Percentiles rank a stretch among this genome's conserved stretches.
phyloP scores from a whole-genome alignment of 225 moss, liverwort and hornwort species.

The Lunularia cruciata region DNA sequence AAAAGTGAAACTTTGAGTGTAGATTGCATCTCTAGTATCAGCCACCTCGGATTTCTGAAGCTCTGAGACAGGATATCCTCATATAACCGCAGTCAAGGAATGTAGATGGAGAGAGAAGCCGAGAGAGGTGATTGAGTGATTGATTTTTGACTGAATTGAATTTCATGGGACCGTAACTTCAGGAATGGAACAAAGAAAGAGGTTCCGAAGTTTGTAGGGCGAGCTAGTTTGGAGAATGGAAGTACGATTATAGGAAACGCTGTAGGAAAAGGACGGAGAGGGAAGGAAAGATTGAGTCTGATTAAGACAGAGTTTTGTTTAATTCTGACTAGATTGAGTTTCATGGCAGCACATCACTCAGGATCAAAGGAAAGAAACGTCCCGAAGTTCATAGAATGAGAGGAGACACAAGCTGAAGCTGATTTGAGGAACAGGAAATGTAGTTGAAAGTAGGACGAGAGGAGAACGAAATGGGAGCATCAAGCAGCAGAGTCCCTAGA shows the following conservation, averaged over 20 bases:
- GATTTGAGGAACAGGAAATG: background rate
- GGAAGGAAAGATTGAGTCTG: too few species aligned
- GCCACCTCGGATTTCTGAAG: too few species aligned
- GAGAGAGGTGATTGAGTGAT: background rate
- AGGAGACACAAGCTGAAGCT: background rate
- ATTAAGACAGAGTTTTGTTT: too few species aligned
- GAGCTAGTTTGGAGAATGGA: too few species aligned
- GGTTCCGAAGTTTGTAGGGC: background rate
- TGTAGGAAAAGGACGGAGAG: too few species aligned
- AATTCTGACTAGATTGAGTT: too few species aligned
- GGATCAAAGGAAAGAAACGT: too few species aligned
- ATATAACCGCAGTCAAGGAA: background rate
- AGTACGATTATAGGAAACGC: too few species aligned
- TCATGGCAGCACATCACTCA: too few species aligned
- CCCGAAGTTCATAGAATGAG: too few species aligned
- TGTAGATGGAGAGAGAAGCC: background rate
- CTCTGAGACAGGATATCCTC: background rate
- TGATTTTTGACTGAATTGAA: background rate
- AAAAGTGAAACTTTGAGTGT: background rate
- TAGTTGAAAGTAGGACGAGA: background rate
- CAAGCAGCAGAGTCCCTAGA: slow-evolving; percentile 32
- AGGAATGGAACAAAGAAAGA: background rate
- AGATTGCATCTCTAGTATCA: background rate
- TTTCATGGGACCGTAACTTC: background rate
- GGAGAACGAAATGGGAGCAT: slow-evolving; percentile 28